Evolutionary conservation across 257 asterid genomes (phyloP), one percentile per base, ranked within the genome.

Genomic region (Ballota nigra): DNA sequence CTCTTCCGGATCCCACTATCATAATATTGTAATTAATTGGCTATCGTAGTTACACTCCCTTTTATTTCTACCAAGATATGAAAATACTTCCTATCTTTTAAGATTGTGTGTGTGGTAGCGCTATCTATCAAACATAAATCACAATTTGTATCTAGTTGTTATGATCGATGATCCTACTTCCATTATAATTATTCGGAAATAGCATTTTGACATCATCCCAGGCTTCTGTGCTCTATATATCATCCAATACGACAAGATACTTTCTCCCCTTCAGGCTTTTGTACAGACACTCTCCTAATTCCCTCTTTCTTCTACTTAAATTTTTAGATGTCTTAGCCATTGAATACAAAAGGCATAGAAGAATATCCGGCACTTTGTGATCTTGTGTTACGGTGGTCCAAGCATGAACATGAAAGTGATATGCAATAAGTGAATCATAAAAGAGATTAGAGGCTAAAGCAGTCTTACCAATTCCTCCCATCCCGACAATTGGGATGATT

Each of bases 161-260:
- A 77, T 11, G n/a, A n/a, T n/a, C n/a, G 8, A 77, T 9, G 38
- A 78, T 68, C 22, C 82, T 19, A 43, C 82, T 78, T 72, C 78
- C 78, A 31, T 66, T 73, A 40, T 11, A 10, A 18, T 78, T 78
- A 22, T 78, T 56, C 0, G 82, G 82, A 10, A 78, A 78, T 13
- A 78, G 6, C 72, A 64, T 36, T 61, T 53, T 78, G 0, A 78
- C 26, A 11, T 78, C 82, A 16, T 78, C 82, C 82, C 78, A 72
- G 0, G 78, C 78, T 6, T 72, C 38, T 4, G 36, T 24, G 58
- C 72, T 72, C 82, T n/a, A n/a, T n/a, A n/a, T n/a, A n/a, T n/a
- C n/a, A n/a, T n/a, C n/a, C n/a, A n/a, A n/a, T n/a, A n/a, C 72
- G 11, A 78, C 4, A 38, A 78, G 78, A 52, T 72, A 78, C 66